Evolutionary conservation across 2,329 filamentous ascomycete genomes (phyloP).

Genomic region (Albophoma yamanashiensis): DNA sequence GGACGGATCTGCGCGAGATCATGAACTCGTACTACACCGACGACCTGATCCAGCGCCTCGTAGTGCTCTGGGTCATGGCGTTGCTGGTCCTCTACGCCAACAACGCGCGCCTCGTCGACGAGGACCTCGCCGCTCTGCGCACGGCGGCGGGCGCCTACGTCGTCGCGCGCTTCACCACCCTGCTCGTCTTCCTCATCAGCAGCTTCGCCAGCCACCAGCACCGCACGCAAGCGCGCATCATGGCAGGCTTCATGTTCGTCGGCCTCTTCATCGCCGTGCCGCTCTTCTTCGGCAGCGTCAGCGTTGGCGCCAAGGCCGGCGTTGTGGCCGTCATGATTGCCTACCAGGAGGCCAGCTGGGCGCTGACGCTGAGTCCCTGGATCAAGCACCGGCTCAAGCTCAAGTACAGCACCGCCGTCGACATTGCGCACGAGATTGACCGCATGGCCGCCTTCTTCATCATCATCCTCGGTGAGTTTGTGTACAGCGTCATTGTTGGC

Average conservation of each 20-base stretch:
- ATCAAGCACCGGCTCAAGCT: constrained; percentile 30
- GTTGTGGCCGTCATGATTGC: constrained; percentile 29
- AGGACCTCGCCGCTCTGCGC: constrained; percentile 31
- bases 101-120: constrained; percentile 31
- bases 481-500: constrained; percentile 36
- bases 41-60: constrained; percentile 32
- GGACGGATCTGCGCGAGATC: constrained; percentile 36
- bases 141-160: constrained; percentile 35
- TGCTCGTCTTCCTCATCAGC: constrained; percentile 28
- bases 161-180: constrained; percentile 29
- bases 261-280: constrained; percentile 30
- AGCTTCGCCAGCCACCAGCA: constrained; percentile 37
- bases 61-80: constrained; percentile 41
- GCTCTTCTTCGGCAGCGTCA: constrained; percentile 29
- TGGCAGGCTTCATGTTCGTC: constrained; percentile 29
- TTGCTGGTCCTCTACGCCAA: constrained; percentile 36
- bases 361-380: constrained; percentile 30
- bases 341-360: constrained; percentile 31
- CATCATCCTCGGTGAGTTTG: constrained; percentile 39
- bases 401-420: constrained; percentile 35
- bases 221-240: constrained; percentile 31
- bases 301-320: constrained; percentile 27
- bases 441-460: constrained; percentile 40
- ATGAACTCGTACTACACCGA: constrained; percentile 44
- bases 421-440: constrained; percentile 38